phyloP scores from a whole-genome alignment of 192 early-diverging fungal genomes.

The Backusella psychrophila region DNA sequence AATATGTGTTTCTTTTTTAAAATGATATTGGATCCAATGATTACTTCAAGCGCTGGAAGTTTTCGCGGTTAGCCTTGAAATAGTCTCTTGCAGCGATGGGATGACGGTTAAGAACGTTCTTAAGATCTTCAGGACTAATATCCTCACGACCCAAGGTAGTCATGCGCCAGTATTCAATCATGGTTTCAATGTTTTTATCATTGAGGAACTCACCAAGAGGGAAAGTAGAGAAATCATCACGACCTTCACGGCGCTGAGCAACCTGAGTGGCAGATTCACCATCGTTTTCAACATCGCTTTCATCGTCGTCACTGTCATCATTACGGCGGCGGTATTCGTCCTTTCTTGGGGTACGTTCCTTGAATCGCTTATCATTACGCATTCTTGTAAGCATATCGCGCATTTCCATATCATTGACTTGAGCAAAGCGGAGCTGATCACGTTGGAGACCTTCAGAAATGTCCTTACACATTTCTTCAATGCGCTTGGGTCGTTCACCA shows the following conservation, averaged over 20 bases:
- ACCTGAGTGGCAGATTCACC: background rate
- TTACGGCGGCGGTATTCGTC: background rate
- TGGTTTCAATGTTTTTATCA: conserved; percentile 18
- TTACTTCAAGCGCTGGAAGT: conserved; percentile 17
- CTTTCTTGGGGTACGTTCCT: background rate
- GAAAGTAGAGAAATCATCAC: conserved; percentile 18
- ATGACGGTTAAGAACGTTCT: conserved; percentile 2
- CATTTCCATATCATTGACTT: background rate
- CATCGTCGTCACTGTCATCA: background rate
- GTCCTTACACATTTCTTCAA: background rate
- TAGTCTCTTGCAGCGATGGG: conserved; percentile 12
- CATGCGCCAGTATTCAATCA: conserved; percentile 18
- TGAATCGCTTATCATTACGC: conserved; percentile 19
- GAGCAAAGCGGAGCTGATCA: conserved; percentile 4
- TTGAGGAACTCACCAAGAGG: conserved; percentile 25
- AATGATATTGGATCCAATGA: background rate
- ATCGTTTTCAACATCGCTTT: background rate
- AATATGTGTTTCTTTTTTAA: background rate
- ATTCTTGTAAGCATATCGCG: background rate
- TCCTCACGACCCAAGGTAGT: conserved; percentile 6
- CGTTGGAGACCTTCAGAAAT: conserved; percentile 10
- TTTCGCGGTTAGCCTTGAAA: conserved; percentile 20
- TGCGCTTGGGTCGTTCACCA: background rate
- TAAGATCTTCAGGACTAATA: conserved; percentile 9
- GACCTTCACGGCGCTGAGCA: background rate